Conservation (phyloP, 2,329 filamentous ascomycete genomes). For the Aspergillus udagawae region DNA sequence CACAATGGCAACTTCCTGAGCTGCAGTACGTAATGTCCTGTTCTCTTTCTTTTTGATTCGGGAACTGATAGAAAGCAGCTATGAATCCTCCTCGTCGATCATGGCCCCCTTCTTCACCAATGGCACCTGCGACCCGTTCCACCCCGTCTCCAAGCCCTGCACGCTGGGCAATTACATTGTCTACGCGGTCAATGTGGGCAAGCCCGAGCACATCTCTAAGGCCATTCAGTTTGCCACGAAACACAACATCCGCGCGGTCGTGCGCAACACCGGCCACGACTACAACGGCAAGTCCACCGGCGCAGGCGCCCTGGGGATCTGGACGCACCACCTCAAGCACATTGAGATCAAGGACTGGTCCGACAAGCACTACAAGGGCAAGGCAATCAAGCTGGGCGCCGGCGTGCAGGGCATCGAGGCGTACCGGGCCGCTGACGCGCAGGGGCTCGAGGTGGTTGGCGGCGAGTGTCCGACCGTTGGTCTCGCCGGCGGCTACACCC, state of each 20-base stretch:
- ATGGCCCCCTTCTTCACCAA: constrained; percentile 40
- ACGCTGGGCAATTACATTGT: constrained; percentile 25
- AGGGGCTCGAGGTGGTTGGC: constrained; percentile 51
- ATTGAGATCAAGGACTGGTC: constrained; percentile 31
- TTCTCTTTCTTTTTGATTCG: neutral
- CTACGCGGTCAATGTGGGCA: constrained; percentile 36
- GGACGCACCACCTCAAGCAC: constrained; percentile 31
- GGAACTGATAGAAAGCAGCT: constrained; percentile 40
- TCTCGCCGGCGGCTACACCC: constrained; percentile 56
- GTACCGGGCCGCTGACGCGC: constrained; percentile 43
- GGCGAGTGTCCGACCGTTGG: constrained; percentile 56
- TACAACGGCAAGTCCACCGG: constrained; percentile 57
- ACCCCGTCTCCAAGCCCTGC: constrained; percentile 24
- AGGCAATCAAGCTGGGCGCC: constrained; percentile 52
- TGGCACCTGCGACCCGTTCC: constrained; percentile 42
- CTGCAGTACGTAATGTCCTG: constrained; percentile 38
- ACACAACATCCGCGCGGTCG: constrained; percentile 50
- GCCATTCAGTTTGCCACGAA: constrained; percentile 40
- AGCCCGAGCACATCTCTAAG: constrained; percentile 19
- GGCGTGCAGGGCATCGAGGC: constrained; percentile 51
- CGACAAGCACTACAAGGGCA: constrained; percentile 45
- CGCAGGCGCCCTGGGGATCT: constrained; percentile 44
- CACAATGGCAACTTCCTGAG: constrained; percentile 44
- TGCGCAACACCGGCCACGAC: constrained; percentile 43
- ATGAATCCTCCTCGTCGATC: constrained; percentile 49